These are phyloP conservation scores for Lepidium africanum DNA, from an alignment of 345 rosid species.

Conservation along the genomic window DNA sequence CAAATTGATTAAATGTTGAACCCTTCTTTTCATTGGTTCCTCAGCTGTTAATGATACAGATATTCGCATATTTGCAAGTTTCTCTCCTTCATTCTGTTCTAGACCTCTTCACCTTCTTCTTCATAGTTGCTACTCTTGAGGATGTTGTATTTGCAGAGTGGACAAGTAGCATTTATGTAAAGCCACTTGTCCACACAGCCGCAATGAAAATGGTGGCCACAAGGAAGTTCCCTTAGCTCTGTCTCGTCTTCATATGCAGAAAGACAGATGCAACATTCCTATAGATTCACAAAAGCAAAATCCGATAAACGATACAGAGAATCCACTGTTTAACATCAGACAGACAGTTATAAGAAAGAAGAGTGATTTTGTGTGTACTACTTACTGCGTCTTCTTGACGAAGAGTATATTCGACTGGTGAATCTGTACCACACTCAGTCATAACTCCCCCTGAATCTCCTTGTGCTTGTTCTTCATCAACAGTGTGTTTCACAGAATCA, in stretches of 20 bases:
- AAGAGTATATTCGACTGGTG: slow-evolving; percentile 53
- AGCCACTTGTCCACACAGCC: slow-evolving; percentile 94
- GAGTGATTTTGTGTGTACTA: neutral
- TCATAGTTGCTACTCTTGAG: slow-evolving; percentile 59
- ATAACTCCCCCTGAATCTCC: slow-evolving; percentile 61
- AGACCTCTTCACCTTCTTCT: slow-evolving; percentile 52
- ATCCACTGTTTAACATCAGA: neutral
- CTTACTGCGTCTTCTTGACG: slow-evolving; percentile 80
- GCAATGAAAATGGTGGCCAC: slow-evolving; percentile 92
- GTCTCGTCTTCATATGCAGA: slow-evolving; percentile 78
- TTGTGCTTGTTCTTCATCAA: slow-evolving; percentile 37
- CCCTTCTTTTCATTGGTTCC: slow-evolving; percentile 1
- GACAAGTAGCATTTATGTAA: slow-evolving; percentile 80
- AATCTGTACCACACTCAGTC: slow-evolving; percentile 77
- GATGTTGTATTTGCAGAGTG: slow-evolving; percentile 94
- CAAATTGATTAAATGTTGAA: neutral
- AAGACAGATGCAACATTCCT: slow-evolving; percentile 99
- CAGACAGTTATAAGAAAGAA: neutral
- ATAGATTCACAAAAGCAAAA: slow-evolving; percentile 18
- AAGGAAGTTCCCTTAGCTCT: slow-evolving; percentile 88
- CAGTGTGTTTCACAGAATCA: slow-evolving; percentile 26
- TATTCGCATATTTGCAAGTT: slow-evolving; percentile 14
- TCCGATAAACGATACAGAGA: neutral
- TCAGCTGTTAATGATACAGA: slow-evolving; percentile 12
- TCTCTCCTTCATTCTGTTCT: slow-evolving; percentile 11